Percentiles rank a stretch among this genome's conserved stretches.
Evolutionary conservation across 2,329 filamentous ascomycete genomes (phyloP).

Genomic region (Phyllosticta citriasiana): DNA sequence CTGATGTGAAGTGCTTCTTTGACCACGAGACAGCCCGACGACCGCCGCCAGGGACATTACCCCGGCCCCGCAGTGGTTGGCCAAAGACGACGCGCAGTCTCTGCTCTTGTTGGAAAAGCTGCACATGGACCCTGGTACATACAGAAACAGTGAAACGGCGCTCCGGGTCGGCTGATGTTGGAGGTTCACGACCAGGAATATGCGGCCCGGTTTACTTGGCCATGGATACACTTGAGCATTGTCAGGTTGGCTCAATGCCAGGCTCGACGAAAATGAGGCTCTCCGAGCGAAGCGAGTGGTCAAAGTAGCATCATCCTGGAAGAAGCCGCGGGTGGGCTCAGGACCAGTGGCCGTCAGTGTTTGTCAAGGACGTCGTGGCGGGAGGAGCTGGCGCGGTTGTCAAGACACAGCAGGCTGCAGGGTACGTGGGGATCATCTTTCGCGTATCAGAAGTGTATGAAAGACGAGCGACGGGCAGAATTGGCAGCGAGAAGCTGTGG

Average conservation of each 20-base stretch:
- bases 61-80: background rate
- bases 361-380: background rate
- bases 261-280: background rate
- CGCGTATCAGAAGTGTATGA: constrained; percentile 2
- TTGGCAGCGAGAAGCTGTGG: background rate
- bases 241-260: constrained; percentile 1
- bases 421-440: background rate
- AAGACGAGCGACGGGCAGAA: background rate
- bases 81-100: background rate
- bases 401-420: background rate
- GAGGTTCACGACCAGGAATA: background rate
- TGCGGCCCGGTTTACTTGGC: background rate
- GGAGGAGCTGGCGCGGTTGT: background rate
- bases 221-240: constrained; percentile 2
- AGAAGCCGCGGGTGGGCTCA: background rate
- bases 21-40: constrained; percentile 4
- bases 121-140: background rate
- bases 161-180: constrained; percentile 1
- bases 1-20: constrained; percentile 2
- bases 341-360: constrained; percentile 4
- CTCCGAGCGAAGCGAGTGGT: constrained; percentile 3
- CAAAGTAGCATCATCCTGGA: background rate
- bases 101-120: background rate
- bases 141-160: background rate
- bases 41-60: constrained; percentile 4